phyloP scores from a whole-genome alignment of 139 green algal genomes.

The Chlorella ohadii region DNA sequence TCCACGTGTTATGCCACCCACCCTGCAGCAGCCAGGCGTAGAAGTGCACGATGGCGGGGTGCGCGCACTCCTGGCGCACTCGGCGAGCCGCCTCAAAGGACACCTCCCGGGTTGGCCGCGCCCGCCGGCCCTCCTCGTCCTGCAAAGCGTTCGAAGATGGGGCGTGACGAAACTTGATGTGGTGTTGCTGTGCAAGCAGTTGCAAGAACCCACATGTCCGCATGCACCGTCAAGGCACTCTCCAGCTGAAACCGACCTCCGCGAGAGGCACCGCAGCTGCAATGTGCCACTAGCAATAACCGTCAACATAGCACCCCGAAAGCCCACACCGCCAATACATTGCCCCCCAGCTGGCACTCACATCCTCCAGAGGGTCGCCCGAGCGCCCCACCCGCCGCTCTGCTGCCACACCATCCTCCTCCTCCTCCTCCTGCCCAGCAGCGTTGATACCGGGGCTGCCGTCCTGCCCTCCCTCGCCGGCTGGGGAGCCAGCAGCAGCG shows the following conservation, averaged over 20 bases:
- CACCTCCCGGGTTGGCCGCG: background rate
- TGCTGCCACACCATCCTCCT: background rate
- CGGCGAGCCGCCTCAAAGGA: constrained; percentile 48
- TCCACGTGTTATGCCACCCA: too few relatives aligned
- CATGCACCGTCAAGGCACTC: too few relatives aligned
- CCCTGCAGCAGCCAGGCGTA: constrained; percentile 67
- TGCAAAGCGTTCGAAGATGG: background rate
- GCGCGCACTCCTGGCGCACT: constrained; percentile 54
- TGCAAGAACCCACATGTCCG: too few relatives aligned
- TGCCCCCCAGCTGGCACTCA: too few relatives aligned
- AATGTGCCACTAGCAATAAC: too few relatives aligned
- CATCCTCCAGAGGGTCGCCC: background rate
- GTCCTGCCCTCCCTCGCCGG: background rate
- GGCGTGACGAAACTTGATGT: too few relatives aligned
- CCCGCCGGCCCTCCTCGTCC: constrained; percentile 29
- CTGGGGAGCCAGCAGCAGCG: background rate
- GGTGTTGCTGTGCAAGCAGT: too few relatives aligned
- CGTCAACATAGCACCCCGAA: too few relatives aligned
- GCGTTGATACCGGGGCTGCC: background rate
- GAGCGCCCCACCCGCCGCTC: background rate
- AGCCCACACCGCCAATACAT: too few relatives aligned
- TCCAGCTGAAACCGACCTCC: too few relatives aligned
- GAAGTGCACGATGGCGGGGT: constrained; percentile 65
- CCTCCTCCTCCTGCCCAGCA: background rate
- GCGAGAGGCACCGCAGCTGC: background rate